Evolutionary conservation across 106 monocot genomes (phyloP).

Genomic region (Alisma plantagoaquatica): DNA sequence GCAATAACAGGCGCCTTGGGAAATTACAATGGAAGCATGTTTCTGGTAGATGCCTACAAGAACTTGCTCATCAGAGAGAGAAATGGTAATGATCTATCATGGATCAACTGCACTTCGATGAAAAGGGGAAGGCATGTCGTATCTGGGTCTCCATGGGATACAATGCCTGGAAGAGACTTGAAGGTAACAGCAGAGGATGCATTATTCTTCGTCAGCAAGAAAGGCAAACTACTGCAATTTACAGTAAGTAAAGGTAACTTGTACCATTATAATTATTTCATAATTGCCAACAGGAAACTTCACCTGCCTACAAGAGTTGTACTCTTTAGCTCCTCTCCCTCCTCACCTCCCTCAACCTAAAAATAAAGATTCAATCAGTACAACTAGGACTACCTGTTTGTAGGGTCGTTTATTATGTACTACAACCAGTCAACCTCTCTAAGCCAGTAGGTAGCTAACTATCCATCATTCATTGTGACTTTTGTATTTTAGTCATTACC

Average conservation of each 20-base stretch:
- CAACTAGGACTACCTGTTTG: too few relatives aligned
- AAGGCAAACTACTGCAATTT: constrained; percentile 70
- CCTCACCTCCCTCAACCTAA: too few relatives aligned
- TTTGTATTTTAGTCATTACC: too few relatives aligned
- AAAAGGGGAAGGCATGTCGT: constrained; percentile 58
- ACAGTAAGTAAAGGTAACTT: constrained; percentile 51
- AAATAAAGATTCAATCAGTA: too few relatives aligned
- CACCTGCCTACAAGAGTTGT: too few relatives aligned
- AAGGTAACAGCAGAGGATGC: constrained; percentile 52
- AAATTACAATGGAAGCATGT: constrained; percentile 79
- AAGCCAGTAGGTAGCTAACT: too few relatives aligned
- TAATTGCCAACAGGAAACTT: too few relatives aligned
- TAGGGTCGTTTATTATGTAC: too few relatives aligned
- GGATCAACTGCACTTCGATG: constrained; percentile 82
- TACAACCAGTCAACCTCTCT: too few relatives aligned
- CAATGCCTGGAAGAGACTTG: constrained; percentile 23
- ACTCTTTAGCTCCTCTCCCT: too few relatives aligned
- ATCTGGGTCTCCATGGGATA: constrained; percentile 86
- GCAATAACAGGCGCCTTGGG: constrained; percentile 55
- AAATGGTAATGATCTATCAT: constrained; percentile 47
- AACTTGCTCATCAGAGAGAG: constrained; percentile 68
- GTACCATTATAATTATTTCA: too few relatives aligned
- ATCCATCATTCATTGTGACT: too few relatives aligned
- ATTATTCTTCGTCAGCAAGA: constrained; percentile 72
- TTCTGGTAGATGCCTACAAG: constrained; percentile 57